phyloP scores from a whole-genome alignment of 2,329 filamentous ascomycete species.

The Fusarium hainanense region DNA sequence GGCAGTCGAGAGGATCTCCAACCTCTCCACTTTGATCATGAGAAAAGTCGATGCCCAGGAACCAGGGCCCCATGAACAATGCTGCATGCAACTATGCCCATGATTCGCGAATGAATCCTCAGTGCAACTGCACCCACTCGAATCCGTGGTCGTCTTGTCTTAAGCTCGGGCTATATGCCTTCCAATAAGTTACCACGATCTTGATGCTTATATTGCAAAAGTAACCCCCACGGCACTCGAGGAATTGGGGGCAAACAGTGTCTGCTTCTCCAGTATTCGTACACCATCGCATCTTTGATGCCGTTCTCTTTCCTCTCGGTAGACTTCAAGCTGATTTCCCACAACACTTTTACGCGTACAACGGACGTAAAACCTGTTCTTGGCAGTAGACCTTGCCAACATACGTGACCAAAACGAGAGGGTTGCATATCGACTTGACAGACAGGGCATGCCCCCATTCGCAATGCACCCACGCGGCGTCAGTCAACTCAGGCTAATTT shows the following conservation, averaged over 20 bases:
- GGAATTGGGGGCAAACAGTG: not conserved
- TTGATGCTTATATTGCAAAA: slow-evolving; percentile 3
- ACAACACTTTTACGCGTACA: not conserved
- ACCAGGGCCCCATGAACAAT: not conserved
- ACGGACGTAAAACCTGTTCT: not conserved
- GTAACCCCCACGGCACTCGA: slow-evolving; percentile 2
- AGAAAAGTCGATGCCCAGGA: slow-evolving; percentile 1
- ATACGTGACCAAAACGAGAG: not conserved
- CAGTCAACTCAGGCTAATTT: slow-evolving; percentile 29
- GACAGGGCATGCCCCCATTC: slow-evolving; percentile 14
- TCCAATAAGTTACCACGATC: slow-evolving; percentile 21
- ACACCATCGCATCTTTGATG: not conserved
- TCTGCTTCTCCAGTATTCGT: not conserved
- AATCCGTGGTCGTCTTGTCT: not conserved
- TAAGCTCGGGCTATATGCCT: slow-evolving; percentile 16
- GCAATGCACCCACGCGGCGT: slow-evolving; percentile 19
- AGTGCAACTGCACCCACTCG: slow-evolving; percentile 1
- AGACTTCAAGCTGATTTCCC: not conserved
- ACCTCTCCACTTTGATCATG: not conserved
- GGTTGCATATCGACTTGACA: slow-evolving; percentile 16
- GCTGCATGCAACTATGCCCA: slow-evolving; percentile 5
- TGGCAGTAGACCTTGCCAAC: not conserved
- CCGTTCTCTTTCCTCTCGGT: not conserved
- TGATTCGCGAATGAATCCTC: slow-evolving; percentile 2
- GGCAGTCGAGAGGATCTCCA: not conserved